These are phyloP conservation scores for Salix brachista DNA, from an alignment of 345 rosid species.

Conservation along the genomic window DNA sequence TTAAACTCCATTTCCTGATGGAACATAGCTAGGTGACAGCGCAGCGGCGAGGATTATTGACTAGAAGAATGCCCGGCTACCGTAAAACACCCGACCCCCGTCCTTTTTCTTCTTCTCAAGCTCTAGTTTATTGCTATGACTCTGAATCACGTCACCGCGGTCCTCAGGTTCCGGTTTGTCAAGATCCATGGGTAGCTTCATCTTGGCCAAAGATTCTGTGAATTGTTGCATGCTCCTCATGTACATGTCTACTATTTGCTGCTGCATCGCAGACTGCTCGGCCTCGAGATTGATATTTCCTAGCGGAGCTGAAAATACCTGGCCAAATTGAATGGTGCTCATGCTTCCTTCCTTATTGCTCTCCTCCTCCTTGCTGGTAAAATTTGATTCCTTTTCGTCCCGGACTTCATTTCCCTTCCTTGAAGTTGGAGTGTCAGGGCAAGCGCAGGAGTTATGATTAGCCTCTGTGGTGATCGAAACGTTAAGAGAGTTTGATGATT, in stretches of 20 bases:
- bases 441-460: slow-evolving; percentile 26
- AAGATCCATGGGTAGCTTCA: slow-evolving; percentile 90
- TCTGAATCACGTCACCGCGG: slow-evolving; percentile 37
- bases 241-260: slow-evolving; percentile 92
- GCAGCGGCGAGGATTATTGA: background rate
- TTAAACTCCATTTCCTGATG: slow-evolving; percentile 6
- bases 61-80: slow-evolving; percentile 94
- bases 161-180: slow-evolving; percentile 41
- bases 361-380: slow-evolving; percentile 30
- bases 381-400: slow-evolving; percentile 24
- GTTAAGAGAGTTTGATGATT: slow-evolving; percentile 18
- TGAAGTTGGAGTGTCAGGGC: slow-evolving; percentile 60
- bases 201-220: slow-evolving; percentile 79
- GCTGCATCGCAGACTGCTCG: slow-evolving; percentile 85
- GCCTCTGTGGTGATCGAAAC: slow-evolving; percentile 29
- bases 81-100: slow-evolving; percentile 83
- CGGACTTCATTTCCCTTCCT: slow-evolving; percentile 29
- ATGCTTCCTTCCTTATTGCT: slow-evolving; percentile 18
- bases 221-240: slow-evolving; percentile 96
- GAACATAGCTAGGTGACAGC: background rate
- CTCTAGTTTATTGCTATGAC: slow-evolving; percentile 27
- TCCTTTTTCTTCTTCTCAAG: slow-evolving; percentile 71
- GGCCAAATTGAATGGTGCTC: slow-evolving; percentile 17
- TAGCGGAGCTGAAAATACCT: slow-evolving; percentile 38
- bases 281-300: slow-evolving; percentile 50